Evolutionary conservation across 2,329 filamentous ascomycete genomes (phyloP).

Genomic region (Sordariomycetes sp.): DNA sequence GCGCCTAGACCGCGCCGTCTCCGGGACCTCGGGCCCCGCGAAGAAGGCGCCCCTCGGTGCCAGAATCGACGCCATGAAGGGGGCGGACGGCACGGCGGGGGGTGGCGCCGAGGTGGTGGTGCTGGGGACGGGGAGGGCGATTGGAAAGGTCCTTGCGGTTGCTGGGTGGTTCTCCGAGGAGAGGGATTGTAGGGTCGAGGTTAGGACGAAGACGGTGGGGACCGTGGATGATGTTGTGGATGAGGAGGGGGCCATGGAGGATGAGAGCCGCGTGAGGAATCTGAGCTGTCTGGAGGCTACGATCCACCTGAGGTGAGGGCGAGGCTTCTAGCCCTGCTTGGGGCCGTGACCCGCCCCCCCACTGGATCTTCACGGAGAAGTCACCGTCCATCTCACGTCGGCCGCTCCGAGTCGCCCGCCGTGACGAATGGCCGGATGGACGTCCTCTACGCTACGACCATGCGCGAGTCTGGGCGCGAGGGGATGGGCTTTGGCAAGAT

Average conservation of each 20-base stretch:
- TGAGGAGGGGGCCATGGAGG: constrained; percentile 18
- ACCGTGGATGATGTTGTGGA: constrained; percentile 53
- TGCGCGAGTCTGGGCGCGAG: neutral
- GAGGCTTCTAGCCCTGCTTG: neutral
- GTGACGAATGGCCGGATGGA: neutral
- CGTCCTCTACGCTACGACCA: neutral
- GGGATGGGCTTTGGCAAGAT: neutral
- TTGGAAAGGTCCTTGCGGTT: constrained; percentile 47
- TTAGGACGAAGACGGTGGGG: constrained; percentile 50
- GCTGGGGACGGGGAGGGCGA: constrained; percentile 53
- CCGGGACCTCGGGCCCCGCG: constrained; percentile 7
- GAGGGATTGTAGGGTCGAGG: constrained; percentile 40
- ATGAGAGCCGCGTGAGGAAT: constrained; percentile 28
- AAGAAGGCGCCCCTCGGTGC: constrained; percentile 30
- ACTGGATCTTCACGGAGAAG: neutral
- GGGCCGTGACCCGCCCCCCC: neutral
- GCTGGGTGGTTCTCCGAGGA: constrained; percentile 53
- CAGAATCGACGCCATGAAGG: constrained; percentile 28
- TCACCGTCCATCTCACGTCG: neutral
- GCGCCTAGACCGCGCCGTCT: constrained; percentile 42
- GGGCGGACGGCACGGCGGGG: constrained; percentile 12
- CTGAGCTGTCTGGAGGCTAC: constrained; percentile 37
- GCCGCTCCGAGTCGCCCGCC: neutral
- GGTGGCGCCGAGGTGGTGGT: constrained; percentile 34
- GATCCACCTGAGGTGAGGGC: constrained; percentile 29